phyloP scores from a whole-genome alignment of 768 basidiomycete genomes.

The Vararia minispora region DNA sequence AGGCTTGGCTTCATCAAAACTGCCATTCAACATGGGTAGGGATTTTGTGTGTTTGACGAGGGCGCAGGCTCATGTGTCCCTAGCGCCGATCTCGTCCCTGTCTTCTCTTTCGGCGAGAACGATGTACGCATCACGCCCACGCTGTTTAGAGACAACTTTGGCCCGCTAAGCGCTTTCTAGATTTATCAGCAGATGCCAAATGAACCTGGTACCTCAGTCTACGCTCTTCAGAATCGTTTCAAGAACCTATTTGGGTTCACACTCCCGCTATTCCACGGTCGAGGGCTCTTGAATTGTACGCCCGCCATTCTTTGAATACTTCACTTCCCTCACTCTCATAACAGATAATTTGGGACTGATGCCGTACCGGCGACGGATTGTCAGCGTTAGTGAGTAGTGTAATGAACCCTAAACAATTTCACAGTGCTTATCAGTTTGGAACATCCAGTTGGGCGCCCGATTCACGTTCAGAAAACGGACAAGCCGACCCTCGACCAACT shows the following conservation, averaged over 20 bases:
- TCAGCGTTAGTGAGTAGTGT: slow-evolving; percentile 80
- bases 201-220: slow-evolving; percentile 81
- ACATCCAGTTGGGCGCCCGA: slow-evolving; percentile 82
- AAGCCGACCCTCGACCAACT: slow-evolving; percentile 79
- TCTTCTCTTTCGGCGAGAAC: slow-evolving; percentile 98
- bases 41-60: background rate
- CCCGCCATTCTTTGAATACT: slow-evolving; percentile 1
- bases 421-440: background rate
- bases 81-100: slow-evolving; percentile 92
- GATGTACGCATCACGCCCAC: slow-evolving; percentile 48
- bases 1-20: slow-evolving; percentile 94
- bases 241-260: slow-evolving; percentile 93
- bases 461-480: slow-evolving; percentile 64
- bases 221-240: slow-evolving; percentile 82
- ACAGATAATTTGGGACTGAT: slow-evolving; percentile 90
- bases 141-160: background rate
- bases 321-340: background rate
- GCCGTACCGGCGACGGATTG: slow-evolving; percentile 91
- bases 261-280: slow-evolving; percentile 91
- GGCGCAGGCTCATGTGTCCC: background rate
- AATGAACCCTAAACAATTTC: background rate
- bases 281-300: slow-evolving; percentile 90
- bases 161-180: slow-evolving; percentile 28
- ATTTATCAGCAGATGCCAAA: slow-evolving; percentile 98
- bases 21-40: slow-evolving; percentile 80